These are phyloP conservation scores for Amylostereum areolatum DNA, from an alignment of 1,284 basidiomycete species.

Conservation along the genomic window DNA sequence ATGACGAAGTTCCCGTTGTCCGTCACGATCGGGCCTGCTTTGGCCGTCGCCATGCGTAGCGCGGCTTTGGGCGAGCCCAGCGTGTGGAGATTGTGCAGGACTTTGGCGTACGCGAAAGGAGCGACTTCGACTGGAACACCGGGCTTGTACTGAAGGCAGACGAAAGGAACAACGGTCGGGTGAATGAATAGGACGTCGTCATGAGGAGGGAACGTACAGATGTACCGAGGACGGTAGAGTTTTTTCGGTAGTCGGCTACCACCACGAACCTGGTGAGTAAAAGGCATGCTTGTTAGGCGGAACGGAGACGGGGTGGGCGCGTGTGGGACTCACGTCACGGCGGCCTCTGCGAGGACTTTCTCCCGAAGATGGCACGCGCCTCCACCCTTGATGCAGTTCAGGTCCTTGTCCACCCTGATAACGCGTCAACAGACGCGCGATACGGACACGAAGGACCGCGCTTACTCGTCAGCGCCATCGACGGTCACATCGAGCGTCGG, in stretches of 20 bases:
- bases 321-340: conserved; percentile 60
- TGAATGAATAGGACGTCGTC: background rate
- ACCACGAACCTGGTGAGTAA: conserved; percentile 67
- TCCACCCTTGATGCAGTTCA: conserved; percentile 98
- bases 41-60: conserved; percentile 80
- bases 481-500: conserved; percentile 91
- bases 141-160: conserved; percentile 62
- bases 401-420: conserved; percentile 72
- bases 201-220: conserved; percentile 47
- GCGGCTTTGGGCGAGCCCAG: conserved; percentile 60
- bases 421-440: background rate
- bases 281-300: background rate
- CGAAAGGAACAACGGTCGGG: background rate
- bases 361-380: conserved; percentile 96
- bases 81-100: conserved; percentile 63
- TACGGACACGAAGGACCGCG: conserved; percentile 10
- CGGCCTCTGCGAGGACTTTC: conserved; percentile 95
- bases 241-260: conserved; percentile 96
- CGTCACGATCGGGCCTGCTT: conserved; percentile 91
- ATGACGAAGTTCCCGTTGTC: conserved; percentile 97
- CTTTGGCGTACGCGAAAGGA: conserved; percentile 92
- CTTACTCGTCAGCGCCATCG: conserved; percentile 95
- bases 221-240: conserved; percentile 77
- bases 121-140: conserved; percentile 96
- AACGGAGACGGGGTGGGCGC: background rate